Conservation (phyloP, 2,329 filamentous ascomycete species). For the Pyrenophora seminiperda region DNA sequence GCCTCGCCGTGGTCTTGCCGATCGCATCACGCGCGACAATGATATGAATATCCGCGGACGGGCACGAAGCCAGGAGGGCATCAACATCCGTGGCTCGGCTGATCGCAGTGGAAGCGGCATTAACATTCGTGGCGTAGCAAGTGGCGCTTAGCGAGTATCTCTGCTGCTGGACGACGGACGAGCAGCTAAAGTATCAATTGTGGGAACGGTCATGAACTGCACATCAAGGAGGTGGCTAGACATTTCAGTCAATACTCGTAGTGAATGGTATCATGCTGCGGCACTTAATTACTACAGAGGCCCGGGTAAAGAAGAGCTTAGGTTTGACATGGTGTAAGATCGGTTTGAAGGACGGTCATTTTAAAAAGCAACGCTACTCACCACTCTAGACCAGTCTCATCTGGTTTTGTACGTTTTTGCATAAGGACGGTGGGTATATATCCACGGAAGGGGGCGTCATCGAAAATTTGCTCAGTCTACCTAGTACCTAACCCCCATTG, state of each 20-base stretch:
- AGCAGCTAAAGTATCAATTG: neutral
- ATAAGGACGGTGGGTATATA: neutral
- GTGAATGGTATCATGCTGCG: too few relatives aligned
- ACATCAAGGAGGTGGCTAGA: too few relatives aligned
- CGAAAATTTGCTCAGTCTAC: neutral
- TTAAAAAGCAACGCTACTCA: neutral
- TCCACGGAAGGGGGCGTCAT: neutral
- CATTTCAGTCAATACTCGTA: too few relatives aligned
- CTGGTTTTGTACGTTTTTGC: neutral
- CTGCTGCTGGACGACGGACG: neutral
- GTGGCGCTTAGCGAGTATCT: slow-evolving; percentile 30
- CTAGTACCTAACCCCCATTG: too few relatives aligned
- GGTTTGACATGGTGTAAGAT: neutral
- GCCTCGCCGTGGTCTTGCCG: slow-evolving; percentile 25
- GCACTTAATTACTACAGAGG: too few relatives aligned
- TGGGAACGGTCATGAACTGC: too few relatives aligned
- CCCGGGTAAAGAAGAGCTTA: too few relatives aligned
- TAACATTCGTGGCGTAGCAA: slow-evolving; percentile 43
- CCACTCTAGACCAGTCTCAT: neutral
- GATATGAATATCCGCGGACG: slow-evolving; percentile 29
- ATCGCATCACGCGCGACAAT: slow-evolving; percentile 31
- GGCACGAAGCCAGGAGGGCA: slow-evolving; percentile 29
- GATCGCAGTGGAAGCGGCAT: slow-evolving; percentile 29
- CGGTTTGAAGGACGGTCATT: neutral
- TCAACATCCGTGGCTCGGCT: slow-evolving; percentile 43